These are phyloP conservation scores for Uromyces viciae-fabae DNA, from an alignment of 1,284 basidiomycete genomes.

Conservation along the genomic window DNA sequence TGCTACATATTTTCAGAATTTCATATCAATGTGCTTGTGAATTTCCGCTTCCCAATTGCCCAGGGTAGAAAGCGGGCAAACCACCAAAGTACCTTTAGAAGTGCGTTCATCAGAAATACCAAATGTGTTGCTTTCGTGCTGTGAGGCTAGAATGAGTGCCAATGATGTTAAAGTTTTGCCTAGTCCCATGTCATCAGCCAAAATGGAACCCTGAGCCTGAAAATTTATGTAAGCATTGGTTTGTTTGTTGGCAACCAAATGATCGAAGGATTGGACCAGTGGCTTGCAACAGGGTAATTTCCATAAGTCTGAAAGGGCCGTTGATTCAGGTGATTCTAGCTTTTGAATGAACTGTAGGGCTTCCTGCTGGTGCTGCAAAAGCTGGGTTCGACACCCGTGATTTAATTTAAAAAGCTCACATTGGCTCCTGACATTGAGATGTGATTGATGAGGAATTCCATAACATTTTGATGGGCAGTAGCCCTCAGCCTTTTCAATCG, in stretches of 20 bases:
- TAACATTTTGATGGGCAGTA: neutral
- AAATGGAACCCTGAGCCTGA: neutral
- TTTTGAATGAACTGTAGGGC: constrained; percentile 3
- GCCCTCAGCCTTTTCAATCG: neutral
- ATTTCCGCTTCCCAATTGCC: neutral
- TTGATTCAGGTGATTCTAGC: neutral
- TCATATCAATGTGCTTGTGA: neutral
- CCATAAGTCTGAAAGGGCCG: neutral
- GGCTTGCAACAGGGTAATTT: neutral
- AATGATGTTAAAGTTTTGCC: constrained; percentile 11
- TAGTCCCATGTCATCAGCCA: neutral
- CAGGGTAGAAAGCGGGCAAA: constrained; percentile 3
- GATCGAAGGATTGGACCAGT: neutral
- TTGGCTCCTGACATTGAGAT: neutral
- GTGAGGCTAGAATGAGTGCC: neutral
- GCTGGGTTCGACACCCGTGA: neutral
- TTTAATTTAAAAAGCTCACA: no score
- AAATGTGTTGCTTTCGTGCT: neutral
- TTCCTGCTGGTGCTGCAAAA: constrained; percentile 1
- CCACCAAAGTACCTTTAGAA: neutral
- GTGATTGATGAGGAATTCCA: constrained; percentile 4
- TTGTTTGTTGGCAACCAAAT: neutral
- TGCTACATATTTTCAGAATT: neutral
- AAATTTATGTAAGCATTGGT: neutral
- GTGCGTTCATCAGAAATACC: neutral